A percentile compares a stretch with the other conserved stretches of the same genome.
Evolutionary conservation across 345 rosid genomes (phyloP).

Genomic region (Linum usitatissimum): DNA sequence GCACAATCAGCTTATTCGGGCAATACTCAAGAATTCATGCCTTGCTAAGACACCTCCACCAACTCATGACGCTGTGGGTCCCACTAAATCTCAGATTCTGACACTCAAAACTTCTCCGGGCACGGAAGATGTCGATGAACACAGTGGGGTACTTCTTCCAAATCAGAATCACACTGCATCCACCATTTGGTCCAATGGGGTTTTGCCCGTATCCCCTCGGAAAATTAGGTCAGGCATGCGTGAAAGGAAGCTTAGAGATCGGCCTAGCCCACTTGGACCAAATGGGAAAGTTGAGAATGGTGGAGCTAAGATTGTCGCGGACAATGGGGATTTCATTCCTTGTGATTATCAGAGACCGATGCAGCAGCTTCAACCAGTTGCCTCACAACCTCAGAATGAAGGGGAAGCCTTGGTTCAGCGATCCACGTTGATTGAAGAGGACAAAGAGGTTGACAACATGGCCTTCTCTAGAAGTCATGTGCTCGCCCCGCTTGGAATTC

Average conservation of each 20-base stretch:
- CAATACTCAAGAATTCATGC: constrained; percentile 74
- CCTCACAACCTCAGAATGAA: constrained; percentile 47
- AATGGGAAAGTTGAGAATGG: constrained; percentile 71
- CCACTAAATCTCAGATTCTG: constrained; percentile 37
- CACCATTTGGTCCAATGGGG: constrained; percentile 63
- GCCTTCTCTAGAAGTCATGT: constrained; percentile 41
- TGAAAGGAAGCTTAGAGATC: constrained; percentile 55
- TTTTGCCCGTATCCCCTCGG: constrained; percentile 53
- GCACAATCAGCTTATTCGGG: constrained; percentile 73
- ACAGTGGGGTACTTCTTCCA: constrained; percentile 33
- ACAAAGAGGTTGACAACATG: constrained; percentile 43
- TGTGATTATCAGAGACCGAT: constrained; percentile 55
- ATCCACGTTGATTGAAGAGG: constrained; percentile 35
- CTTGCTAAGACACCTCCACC: constrained; percentile 60
- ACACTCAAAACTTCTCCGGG: constrained; percentile 27
- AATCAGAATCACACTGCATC: constrained; percentile 47
- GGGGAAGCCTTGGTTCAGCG: constrained; percentile 31
- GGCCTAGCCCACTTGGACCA: constrained; percentile 74
- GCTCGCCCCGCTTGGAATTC: constrained; percentile 70
- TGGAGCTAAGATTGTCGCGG: constrained; percentile 28
- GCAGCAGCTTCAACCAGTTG: constrained; percentile 34
- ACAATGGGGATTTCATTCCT: constrained; percentile 56
- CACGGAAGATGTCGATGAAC: constrained; percentile 52
- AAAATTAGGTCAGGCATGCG: constrained; percentile 58
- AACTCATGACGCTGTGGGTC: constrained; percentile 32